Evolutionary conservation across 345 rosid species (phyloP).

Genomic region (Lepidium aucheri): DNA sequence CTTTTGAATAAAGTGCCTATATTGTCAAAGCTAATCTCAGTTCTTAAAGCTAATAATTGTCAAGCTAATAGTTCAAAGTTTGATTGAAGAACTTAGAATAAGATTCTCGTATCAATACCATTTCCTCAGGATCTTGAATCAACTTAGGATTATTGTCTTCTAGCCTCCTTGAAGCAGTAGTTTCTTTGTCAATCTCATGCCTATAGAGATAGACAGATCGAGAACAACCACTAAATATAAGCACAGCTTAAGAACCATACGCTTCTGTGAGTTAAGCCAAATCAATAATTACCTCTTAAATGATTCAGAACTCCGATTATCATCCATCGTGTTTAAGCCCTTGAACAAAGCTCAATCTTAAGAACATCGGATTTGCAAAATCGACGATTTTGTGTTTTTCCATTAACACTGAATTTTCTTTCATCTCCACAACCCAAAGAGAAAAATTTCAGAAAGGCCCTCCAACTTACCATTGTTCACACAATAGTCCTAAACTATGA

Average conservation of each 20-base stretch:
- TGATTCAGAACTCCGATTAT: slow-evolving; percentile 12
- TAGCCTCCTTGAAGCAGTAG: slow-evolving; percentile 33
- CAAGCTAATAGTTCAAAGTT: not conserved
- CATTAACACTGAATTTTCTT: not conserved
- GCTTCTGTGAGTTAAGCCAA: not conserved
- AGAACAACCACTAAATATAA: slow-evolving; percentile 10
- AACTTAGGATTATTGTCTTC: slow-evolving; percentile 32
- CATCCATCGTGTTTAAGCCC: slow-evolving; percentile 16
- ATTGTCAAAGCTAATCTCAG: not conserved
- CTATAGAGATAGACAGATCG: slow-evolving; percentile 21
- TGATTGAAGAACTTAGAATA: not conserved
- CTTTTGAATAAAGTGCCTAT: slow-evolving; percentile 58
- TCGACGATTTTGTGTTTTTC: not conserved
- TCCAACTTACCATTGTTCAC: not conserved
- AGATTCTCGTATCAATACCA: slow-evolving; percentile 36
- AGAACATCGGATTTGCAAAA: slow-evolving; percentile 5
- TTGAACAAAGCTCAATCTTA: slow-evolving; percentile 10
- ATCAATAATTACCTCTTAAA: slow-evolving; percentile 9
- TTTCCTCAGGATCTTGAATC: slow-evolving; percentile 52
- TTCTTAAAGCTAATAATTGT: not conserved
- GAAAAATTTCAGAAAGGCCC: not conserved
- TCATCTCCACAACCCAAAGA: not conserved
- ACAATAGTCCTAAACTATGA: not conserved
- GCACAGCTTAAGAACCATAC: not conserved
- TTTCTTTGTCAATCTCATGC: slow-evolving; percentile 31